Conservation (phyloP, 2,329 filamentous ascomycete genomes). For the Botrytis porri region DNA sequence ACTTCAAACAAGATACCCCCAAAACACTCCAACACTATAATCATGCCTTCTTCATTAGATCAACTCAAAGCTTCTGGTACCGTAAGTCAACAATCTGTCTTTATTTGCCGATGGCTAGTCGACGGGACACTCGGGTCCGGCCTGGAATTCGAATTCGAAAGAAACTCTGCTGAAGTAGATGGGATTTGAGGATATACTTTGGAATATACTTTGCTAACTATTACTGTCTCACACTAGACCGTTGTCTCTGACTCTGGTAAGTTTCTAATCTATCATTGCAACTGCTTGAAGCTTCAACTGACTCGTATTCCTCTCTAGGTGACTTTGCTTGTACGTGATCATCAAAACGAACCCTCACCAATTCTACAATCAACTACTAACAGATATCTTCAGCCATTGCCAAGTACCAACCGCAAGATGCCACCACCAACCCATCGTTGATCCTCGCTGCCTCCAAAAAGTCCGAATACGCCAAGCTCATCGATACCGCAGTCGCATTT, state of each 20-base stretch:
- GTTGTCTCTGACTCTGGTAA: slow-evolving; percentile 97
- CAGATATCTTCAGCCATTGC: slow-evolving; percentile 66
- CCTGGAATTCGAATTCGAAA: not conserved
- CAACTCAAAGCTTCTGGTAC: slow-evolving; percentile 97
- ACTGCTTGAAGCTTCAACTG: slow-evolving; percentile 4
- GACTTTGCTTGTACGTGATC: slow-evolving; percentile 71
- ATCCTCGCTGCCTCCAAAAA: slow-evolving; percentile 99
- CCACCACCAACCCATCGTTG: slow-evolving; percentile 98
- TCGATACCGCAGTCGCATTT: slow-evolving; percentile 79
- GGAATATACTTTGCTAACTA: slow-evolving; percentile 17
- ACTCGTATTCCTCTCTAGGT: slow-evolving; percentile 47
- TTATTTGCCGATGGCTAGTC: slow-evolving; percentile 5
- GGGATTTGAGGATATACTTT: slow-evolving; percentile 5
- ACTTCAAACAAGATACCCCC: slow-evolving; percentile 24
- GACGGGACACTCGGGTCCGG: slow-evolving; percentile 1
- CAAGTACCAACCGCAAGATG: slow-evolving; percentile 99
- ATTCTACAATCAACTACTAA: slow-evolving; percentile 15
- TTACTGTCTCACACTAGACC: slow-evolving; percentile 52
- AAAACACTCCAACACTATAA: slow-evolving; percentile 24
- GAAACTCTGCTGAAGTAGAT: not conserved
- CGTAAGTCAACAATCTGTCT: slow-evolving; percentile 56
- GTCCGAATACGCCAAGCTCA: slow-evolving; percentile 88
- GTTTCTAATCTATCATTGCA: slow-evolving; percentile 31
- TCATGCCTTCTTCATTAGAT: slow-evolving; percentile 86
- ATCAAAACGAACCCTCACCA: slow-evolving; percentile 19